Evolutionary conservation across 306 rosid genomes (phyloP).

Genomic region (Rosa persica): DNA sequence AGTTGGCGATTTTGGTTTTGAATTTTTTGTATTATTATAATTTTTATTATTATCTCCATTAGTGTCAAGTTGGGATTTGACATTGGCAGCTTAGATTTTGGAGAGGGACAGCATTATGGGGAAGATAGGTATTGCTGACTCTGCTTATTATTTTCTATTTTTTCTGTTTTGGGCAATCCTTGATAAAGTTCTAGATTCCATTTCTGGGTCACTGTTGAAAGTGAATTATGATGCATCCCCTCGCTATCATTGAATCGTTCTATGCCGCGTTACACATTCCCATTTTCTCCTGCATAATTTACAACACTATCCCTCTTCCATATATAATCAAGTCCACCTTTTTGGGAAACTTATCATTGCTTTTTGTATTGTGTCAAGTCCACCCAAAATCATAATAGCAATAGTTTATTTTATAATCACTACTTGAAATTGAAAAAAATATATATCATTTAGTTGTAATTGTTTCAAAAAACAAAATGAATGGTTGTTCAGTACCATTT

Average conservation of each 20-base stretch:
- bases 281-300: background rate
- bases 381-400: too few species aligned
- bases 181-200: conserved; percentile 37
- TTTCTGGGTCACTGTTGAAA: conserved; percentile 28
- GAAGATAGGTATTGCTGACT: background rate
- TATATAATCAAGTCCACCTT: too few species aligned
- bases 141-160: background rate
- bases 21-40: background rate
- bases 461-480: too few species aligned
- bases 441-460: too few species aligned
- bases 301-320: background rate
- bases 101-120: background rate
- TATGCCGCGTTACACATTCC: background rate
- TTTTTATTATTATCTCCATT: background rate
- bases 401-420: too few species aligned
- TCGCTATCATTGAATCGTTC: background rate
- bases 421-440: too few species aligned
- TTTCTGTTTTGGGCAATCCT: background rate
- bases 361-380: too few species aligned
- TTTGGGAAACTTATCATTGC: too few species aligned
- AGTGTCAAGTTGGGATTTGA: background rate
- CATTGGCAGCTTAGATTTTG: conserved; percentile 6
- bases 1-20: background rate
- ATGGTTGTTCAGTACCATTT: too few species aligned
- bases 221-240: conserved; percentile 24